Percentiles rank a stretch among this genome's conserved stretches.
Evolutionary conservation across 2,329 filamentous ascomycete species (phyloP).

Genomic region (Aspergillus tanneri): DNA sequence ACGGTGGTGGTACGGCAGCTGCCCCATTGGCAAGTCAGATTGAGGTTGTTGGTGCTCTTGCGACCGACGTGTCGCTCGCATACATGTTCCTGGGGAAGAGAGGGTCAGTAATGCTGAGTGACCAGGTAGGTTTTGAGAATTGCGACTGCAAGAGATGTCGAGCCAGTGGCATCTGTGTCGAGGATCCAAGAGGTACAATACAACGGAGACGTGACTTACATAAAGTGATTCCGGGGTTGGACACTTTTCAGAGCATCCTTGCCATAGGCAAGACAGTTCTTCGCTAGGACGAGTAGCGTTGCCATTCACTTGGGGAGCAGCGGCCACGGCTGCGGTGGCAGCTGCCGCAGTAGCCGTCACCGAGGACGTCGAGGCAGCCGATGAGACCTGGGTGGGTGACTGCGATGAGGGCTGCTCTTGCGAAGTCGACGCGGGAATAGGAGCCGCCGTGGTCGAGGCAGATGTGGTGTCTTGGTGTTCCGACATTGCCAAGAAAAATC

Average conservation of each 20-base stretch:
- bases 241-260: constrained; percentile 60
- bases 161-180: too few relatives aligned
- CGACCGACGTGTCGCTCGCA: constrained; percentile 97
- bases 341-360: constrained; percentile 37
- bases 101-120: neutral
- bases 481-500: constrained; percentile 43
- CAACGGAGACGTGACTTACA: constrained; percentile 46
- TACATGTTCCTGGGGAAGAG: constrained; percentile 74
- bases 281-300: constrained; percentile 31
- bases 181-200: too few relatives aligned
- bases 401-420: constrained; percentile 26
- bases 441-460: constrained; percentile 25
- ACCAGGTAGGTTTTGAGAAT: too few relatives aligned
- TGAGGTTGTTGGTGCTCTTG: constrained; percentile 98
- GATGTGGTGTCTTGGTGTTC: constrained; percentile 37
- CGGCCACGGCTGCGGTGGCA: constrained; percentile 39
- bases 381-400: constrained; percentile 23
- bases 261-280: constrained; percentile 59
- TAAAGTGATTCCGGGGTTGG: constrained; percentile 61
- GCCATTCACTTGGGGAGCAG: constrained; percentile 31
- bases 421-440: constrained; percentile 24
- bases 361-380: constrained; percentile 29
- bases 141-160: too few relatives aligned
- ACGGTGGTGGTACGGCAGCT: constrained; percentile 94
- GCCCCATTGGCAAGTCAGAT: constrained; percentile 95